Conservation (phyloP, 176 grass and related monocot genomes). For the Oryza australiensis region DNA sequence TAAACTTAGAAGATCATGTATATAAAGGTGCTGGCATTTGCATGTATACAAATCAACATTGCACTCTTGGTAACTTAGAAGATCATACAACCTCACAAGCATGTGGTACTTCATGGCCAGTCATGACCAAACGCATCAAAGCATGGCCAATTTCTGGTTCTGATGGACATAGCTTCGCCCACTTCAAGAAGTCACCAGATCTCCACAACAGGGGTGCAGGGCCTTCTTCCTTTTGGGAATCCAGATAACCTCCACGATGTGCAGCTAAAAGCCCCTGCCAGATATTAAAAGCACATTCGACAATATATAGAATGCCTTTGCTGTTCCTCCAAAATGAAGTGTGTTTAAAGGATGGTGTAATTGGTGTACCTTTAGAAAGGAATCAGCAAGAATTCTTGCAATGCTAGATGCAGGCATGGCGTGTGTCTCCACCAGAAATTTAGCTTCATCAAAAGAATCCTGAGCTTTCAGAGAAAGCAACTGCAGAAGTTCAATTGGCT, state of each 20-base stretch:
- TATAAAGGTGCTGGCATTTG: background rate
- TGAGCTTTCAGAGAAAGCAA: constrained; percentile 92
- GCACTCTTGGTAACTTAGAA: background rate
- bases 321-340: constrained; percentile 28
- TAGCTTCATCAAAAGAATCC: constrained; percentile 90
- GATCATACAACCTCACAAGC: constrained; percentile 75
- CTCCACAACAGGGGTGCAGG: constrained; percentile 86
- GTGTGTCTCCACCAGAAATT: constrained; percentile 80
- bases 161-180: constrained; percentile 85
- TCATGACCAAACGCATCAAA: constrained; percentile 99
- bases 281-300: constrained; percentile 34
- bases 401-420: constrained; percentile 74
- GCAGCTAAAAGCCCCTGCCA: constrained; percentile 82
- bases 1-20: no score
- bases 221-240: constrained; percentile 91
- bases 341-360: constrained; percentile 32
- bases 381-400: constrained; percentile 86
- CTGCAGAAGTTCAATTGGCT: constrained; percentile 88
- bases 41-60: background rate
- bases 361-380: constrained; percentile 76
- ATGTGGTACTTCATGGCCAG: constrained; percentile 95
- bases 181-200: constrained; percentile 93
- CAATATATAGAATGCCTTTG: constrained; percentile 31
- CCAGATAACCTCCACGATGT: constrained; percentile 84
- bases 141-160: constrained; percentile 94